These are phyloP conservation scores for Aquanectria penicillioides DNA, from an alignment of 2,329 filamentous ascomycete species.

Conservation along the genomic window DNA sequence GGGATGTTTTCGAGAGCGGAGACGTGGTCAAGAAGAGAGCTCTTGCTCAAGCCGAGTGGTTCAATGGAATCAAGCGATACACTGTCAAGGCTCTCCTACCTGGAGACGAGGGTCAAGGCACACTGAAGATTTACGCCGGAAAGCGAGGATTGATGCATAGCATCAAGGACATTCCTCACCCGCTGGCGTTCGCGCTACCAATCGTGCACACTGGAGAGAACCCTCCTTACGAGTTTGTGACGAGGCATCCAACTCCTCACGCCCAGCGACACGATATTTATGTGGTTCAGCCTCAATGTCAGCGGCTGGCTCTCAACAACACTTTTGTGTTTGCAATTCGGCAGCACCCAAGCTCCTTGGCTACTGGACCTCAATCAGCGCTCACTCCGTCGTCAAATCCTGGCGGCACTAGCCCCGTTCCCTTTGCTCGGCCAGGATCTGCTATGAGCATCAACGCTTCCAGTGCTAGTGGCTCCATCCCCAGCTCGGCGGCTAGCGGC, in stretches of 20 bases:
- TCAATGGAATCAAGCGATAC: constrained; percentile 86
- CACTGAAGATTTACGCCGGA: constrained; percentile 91
- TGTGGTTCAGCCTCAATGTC: constrained; percentile 94
- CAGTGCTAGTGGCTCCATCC: constrained; percentile 66
- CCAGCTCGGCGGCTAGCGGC: constrained; percentile 62
- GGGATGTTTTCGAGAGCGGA: constrained; percentile 92
- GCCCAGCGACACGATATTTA: constrained; percentile 98
- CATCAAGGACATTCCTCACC: constrained; percentile 94
- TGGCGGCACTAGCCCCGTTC: constrained; percentile 65
- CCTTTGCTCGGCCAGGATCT: constrained; percentile 69
- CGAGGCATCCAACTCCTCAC: constrained; percentile 93
- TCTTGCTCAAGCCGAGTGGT: constrained; percentile 92
- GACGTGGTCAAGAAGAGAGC: constrained; percentile 87
- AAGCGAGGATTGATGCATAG: constrained; percentile 97
- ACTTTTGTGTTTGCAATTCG: constrained; percentile 97
- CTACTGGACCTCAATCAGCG: constrained; percentile 45
- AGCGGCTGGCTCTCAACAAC: constrained; percentile 89
- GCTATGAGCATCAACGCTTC: constrained; percentile 73
- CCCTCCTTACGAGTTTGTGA: constrained; percentile 91
- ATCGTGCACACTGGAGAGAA: constrained; percentile 92
- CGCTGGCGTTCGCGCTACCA: constrained; percentile 88
- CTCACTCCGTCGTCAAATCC: constrained; percentile 60
- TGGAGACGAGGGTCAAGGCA: constrained; percentile 88
- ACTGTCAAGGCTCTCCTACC: constrained; percentile 93
- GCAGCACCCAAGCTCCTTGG: constrained; percentile 79